Base-by-base conservation (phyloP, 495 filamentous ascomycete species). In the Podospora australis region DNA sequence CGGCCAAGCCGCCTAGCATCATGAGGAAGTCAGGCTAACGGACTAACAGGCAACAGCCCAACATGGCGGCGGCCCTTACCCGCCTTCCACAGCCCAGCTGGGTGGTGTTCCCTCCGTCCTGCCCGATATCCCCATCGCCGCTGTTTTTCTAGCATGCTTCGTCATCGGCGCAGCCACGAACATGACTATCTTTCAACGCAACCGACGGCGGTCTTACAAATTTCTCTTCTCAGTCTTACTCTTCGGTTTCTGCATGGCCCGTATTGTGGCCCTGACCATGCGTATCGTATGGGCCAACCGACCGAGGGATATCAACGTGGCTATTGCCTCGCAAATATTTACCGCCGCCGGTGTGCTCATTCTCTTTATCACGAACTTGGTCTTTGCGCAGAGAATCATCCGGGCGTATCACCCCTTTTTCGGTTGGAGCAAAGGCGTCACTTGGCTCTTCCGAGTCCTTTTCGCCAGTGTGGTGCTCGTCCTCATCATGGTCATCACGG, bases 201-300 rank as follows among this genome's bases (percentile, higher is more conserved):
- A 94, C 66, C 62, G 54, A 19, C 49, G 56, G n/a, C 62, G 70
- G 17, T 70, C 73, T 9, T 80, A 86, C 62, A 86, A 86, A 41
- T 95, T 92, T 68, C 56, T 87, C 21, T 74, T 86, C 43, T 87
- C 77, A n/a, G 79, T 66, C 13, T 70, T 86, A 48, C 64, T 85
- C 20, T 87, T 88, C 56, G 88, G 81, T 45, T 90, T 96, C 73
- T 92, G 81, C 68, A 79, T 84, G 71, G 76, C 85, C 4, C 74
- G 90, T 22, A 75, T 84, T 32, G 59, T 73, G 21, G 80, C 88
- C 1, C 79, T 80, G 39, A 58, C 70, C 7, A 68, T 91, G 57
- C 82, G 89, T 14, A 86, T 73, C 38, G 69, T 62, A 38, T 84
- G 80, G 81, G 69, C 77, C 6, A 59, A 57, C 20, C 51, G 73